Percentiles rank a stretch among this genome's conserved stretches.
These are phyloP conservation scores for Melaleuca alternifolia DNA, from an alignment of 345 rosid species.

Conservation along the genomic window DNA sequence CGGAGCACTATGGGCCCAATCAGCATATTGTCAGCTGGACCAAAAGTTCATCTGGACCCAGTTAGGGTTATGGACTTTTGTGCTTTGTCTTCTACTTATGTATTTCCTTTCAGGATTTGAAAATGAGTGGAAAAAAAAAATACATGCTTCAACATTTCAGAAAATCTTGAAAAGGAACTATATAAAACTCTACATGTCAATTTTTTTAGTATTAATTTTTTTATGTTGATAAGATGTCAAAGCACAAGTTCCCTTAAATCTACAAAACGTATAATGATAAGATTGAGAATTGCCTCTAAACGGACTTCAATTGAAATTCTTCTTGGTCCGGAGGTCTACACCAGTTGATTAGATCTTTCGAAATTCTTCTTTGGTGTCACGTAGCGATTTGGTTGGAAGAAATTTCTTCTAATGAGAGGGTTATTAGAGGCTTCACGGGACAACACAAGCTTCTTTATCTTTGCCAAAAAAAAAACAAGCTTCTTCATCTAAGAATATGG, in stretches of 20 bases:
- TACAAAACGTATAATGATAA: neutral
- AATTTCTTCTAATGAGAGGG: neutral
- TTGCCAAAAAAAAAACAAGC: too few relatives aligned
- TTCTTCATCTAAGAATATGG: neutral
- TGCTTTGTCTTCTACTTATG: neutral
- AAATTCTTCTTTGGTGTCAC: neutral
- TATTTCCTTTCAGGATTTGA: neutral
- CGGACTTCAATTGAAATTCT: neutral
- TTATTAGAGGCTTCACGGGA: neutral
- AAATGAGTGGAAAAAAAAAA: neutral
- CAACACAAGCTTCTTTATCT: neutral
- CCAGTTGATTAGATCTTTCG: accelerated
- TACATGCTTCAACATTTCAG: neutral
- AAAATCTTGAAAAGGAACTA: neutral
- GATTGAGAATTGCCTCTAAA: neutral
- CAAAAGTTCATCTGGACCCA: too few relatives aligned
- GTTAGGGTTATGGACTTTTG: too few relatives aligned
- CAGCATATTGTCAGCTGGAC: too few relatives aligned
- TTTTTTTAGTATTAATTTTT: neutral
- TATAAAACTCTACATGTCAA: neutral
- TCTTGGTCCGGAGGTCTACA: neutral
- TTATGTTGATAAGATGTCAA: neutral
- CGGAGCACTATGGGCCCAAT: too few relatives aligned
- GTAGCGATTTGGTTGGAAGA: neutral
- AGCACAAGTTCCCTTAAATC: neutral